Evolutionary conservation across 495 filamentous ascomycete species (phyloP).

Genomic region (Glonium stellatum): DNA sequence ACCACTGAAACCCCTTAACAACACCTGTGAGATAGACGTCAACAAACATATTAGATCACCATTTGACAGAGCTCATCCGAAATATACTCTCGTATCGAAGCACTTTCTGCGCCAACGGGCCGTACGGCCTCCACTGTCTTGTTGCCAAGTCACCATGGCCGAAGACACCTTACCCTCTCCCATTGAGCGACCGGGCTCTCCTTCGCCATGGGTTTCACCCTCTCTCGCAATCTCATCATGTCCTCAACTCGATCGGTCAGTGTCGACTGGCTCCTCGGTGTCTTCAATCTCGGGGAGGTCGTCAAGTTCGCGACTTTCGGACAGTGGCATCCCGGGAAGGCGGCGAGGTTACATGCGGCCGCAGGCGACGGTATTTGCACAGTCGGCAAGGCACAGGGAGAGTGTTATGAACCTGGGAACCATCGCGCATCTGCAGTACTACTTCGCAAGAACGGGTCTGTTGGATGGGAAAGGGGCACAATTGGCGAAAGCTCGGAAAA

Average conservation of each 20-base stretch:
- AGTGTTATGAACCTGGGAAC: constrained; percentile 93
- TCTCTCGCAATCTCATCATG: constrained; percentile 57
- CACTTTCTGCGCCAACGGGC: not conserved
- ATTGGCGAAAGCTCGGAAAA: constrained; percentile 60
- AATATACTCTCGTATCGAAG: not conserved
- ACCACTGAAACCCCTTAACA: not conserved
- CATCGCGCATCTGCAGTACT: constrained; percentile 96
- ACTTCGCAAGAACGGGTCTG: constrained; percentile 90
- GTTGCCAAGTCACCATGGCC: constrained; percentile 6
- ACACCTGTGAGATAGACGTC: not conserved
- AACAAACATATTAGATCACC: not conserved
- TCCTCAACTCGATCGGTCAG: constrained; percentile 60
- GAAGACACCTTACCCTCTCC: constrained; percentile 12
- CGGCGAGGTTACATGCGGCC: constrained; percentile 84
- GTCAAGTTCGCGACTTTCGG: constrained; percentile 45
- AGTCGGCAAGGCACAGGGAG: constrained; percentile 79
- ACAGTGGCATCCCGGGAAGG: constrained; percentile 48
- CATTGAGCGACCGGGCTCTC: constrained; percentile 42
- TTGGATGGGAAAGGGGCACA: constrained; percentile 90
- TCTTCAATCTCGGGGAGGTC: constrained; percentile 57
- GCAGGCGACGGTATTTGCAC: constrained; percentile 82
- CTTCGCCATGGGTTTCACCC: constrained; percentile 61
- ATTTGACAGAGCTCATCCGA: not conserved
- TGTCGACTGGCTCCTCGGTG: constrained; percentile 68
- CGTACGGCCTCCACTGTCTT: not conserved